phyloP scores from a whole-genome alignment of 257 asterid genomes.

The Nicotiana noctiflora region DNA sequence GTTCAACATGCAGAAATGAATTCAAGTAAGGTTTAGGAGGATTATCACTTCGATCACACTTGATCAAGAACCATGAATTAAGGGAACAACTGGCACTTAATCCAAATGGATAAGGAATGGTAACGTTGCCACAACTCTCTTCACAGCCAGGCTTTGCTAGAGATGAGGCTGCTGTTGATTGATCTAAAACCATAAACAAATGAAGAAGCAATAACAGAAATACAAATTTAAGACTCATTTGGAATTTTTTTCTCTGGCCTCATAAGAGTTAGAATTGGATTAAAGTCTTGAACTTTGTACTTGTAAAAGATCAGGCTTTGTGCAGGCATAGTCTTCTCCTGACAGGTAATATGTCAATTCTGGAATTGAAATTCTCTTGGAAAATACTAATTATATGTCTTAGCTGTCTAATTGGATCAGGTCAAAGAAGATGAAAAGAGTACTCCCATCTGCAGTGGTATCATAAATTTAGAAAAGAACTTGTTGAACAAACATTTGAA shows the following conservation, averaged over 20 bases:
- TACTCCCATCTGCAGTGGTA: background rate
- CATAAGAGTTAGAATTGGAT: background rate
- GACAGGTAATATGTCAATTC: background rate
- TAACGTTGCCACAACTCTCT: constrained; percentile 1
- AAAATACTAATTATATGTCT: background rate
- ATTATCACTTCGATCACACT: background rate
- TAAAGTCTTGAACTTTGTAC: background rate
- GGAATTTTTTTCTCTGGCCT: background rate
- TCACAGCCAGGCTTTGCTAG: constrained; percentile 9
- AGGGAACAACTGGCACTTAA: constrained; percentile 16
- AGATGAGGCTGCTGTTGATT: background rate
- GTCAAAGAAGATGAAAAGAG: background rate
- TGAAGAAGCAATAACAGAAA: background rate
- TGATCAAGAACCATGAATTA: constrained; percentile 7
- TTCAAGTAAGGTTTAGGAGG: background rate
- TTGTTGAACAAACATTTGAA: background rate
- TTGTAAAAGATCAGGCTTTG: background rate
- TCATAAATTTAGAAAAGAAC: background rate
- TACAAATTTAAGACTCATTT: background rate
- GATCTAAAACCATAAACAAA: background rate
- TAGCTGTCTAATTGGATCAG: background rate
- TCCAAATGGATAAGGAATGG: constrained; percentile 19
- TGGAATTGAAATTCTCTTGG: background rate
- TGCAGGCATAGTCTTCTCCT: background rate
- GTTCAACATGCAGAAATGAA: background rate